Base-by-base conservation (phyloP, 495 filamentous ascomycete species). In the Physcia stellaris region DNA sequence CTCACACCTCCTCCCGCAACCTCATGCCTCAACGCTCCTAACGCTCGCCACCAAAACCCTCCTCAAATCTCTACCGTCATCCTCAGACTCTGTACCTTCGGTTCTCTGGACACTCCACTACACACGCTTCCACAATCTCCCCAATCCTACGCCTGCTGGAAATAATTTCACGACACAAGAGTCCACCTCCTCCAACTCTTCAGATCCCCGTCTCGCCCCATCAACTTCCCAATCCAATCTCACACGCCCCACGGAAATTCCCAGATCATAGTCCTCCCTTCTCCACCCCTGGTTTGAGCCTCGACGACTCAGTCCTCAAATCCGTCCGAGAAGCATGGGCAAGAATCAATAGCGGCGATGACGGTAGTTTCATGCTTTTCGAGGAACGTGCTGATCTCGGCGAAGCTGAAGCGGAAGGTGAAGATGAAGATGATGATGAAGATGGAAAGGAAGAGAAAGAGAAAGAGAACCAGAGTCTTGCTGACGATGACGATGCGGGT, bases 301-400 rank as follows among this genome's bases (percentile, higher is more conserved):
- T 87, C 48, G 75, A 85, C 46, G 84, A 92, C 53, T 50, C 56
- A 5, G 57, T 67, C 9, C 52, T 87, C 19, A 67, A 73, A 11
- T 49, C 67, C 18, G 76, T 86, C 15, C 65, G 68, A 39, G 57
- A 67, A 22, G 71, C 70, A 11, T 92, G 82, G 81, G 61, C 67
- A 41, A 50, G 56, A 18, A 61, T 85, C 6, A 60, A 76, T 42
- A 73, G 70, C 13, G 64, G 68, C 13, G 57, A 62, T 24, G 58
- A 53, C 5, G 59, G 62, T 29, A 61, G 63, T 13, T 90, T 85
- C 49, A 83, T 90, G 79, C 58, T 59, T 19, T 79, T 80, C 39
- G 54, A 65, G 12, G 68, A 75, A 17, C 60, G 74, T 19, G 61
- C 72, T 40, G 65, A 58, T 13, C 50, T 57, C 5, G 55, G 48